Evolutionary conservation across 352 stramenopile species (phyloP).

Genomic region (Globisporangium mamillatum): DNA sequence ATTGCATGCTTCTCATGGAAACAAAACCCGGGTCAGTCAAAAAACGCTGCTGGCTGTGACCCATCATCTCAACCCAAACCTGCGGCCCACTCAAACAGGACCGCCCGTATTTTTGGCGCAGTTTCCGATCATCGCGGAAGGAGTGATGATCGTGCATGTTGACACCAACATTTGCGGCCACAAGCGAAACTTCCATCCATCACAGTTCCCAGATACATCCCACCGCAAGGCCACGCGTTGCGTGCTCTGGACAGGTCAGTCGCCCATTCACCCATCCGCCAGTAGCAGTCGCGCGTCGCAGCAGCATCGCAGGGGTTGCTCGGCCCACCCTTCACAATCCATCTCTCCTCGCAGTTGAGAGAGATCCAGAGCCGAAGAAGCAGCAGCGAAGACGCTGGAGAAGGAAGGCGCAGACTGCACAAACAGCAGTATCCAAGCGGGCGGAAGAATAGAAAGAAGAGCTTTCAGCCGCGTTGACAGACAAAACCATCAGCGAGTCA

Average conservation of each 20-base stretch:
- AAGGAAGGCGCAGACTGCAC: neutral
- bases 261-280: neutral
- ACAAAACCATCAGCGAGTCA: neutral
- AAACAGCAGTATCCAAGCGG: neutral
- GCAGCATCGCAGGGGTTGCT: slow-evolving; percentile 1
- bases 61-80: neutral
- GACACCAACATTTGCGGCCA: slow-evolving; percentile 6
- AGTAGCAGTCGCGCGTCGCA: neutral
- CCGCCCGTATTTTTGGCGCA: slow-evolving; percentile 8
- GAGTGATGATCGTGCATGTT: slow-evolving; percentile 11
- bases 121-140: neutral
- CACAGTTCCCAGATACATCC: neutral
- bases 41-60: neutral
- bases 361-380: neutral
- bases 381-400: neutral
- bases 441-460: slow-evolving; percentile 5
- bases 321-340: neutral
- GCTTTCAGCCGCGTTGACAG: neutral
- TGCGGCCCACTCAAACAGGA: neutral
- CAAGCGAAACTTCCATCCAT: slow-evolving; percentile 1
- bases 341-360: neutral
- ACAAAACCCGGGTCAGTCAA: neutral
- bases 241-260: neutral
- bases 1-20: neutral
- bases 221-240: neutral